Conservation (phyloP, 306 rosid genomes). For the Rubus idaeus region DNA sequence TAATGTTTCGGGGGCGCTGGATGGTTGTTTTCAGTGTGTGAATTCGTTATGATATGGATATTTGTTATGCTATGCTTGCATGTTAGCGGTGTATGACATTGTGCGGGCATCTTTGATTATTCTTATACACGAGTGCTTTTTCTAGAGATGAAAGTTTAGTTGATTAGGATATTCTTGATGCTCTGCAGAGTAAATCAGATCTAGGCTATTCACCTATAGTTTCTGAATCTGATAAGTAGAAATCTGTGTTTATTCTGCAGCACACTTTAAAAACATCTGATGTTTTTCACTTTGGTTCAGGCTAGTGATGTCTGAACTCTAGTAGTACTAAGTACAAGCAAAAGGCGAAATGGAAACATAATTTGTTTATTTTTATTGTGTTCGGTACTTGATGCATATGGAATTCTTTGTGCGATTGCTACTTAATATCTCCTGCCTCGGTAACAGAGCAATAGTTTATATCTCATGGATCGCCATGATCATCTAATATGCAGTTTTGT, state of each 20-base stretch:
- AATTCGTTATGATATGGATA: not conserved
- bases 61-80: too few species aligned
- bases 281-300: not conserved
- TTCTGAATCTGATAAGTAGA: not conserved
- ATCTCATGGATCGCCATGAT: too few species aligned
- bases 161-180: not conserved
- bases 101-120: too few species aligned
- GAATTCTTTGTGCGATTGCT: not conserved
- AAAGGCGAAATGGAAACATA: not conserved
- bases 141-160: not conserved
- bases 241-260: not conserved
- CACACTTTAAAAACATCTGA: not conserved
- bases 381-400: not conserved
- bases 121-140: too few species aligned
- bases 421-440: not conserved
- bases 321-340: not conserved
- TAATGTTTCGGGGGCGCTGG: too few species aligned
- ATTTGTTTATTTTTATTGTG: not conserved
- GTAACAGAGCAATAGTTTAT: not conserved
- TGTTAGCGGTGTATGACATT: not conserved
- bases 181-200: not conserved
- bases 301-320: not conserved
- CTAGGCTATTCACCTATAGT: not conserved
- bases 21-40: not conserved
- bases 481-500: not conserved